Evolutionary conservation across 2,329 filamentous ascomycete species (phyloP), one percentile per base, ranked within the genome.

Genomic region (Penicillium sp.): DNA sequence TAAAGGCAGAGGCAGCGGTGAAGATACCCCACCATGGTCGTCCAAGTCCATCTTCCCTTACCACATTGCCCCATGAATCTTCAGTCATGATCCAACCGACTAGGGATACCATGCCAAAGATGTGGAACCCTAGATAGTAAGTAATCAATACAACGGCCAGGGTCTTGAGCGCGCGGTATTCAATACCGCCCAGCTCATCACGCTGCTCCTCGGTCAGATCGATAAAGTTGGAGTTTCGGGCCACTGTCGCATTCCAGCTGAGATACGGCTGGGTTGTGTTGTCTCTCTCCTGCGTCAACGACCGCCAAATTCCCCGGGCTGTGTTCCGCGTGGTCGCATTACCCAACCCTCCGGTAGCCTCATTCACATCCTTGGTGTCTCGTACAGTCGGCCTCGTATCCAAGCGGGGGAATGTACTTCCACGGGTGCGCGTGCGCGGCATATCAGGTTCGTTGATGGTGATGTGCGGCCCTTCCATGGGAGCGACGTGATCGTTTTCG

Each of bases 161-260:
- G 2, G 90, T 90, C 70, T 96, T 95, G 54, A 99, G 71, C 0
- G 92, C 89, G 5, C 94, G 87, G 66, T 99, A 99, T 70, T 99
- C 94, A 57, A 99, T 96, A 18, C 94, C 94, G 10, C 94, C 94
- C 2, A 99, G 76, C 71, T 99, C 94, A 67, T 99, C 92, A 59
- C 94, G 84, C 72, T 99, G 91, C 57, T 94, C 90, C 60, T 95
- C 88, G 0, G 88, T 89, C 58, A 99, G 73, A 60, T 92, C 90
- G 11, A 94, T 81, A 65, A 97, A 99, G 33, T 89, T 87, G 10
- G 92, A 97, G 69, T 99, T 99, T 56, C 94, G 85, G 22, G 88
- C 92, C 48, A 96, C 82, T 0, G 94, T 99, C 2, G 94, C 90
- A 53, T 92, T 87, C 82, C 90, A 97, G 70, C 90, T 96, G 46